phyloP scores from a whole-genome alignment of 2,329 filamentous ascomycete species.

The Hypoxylon sp. region DNA sequence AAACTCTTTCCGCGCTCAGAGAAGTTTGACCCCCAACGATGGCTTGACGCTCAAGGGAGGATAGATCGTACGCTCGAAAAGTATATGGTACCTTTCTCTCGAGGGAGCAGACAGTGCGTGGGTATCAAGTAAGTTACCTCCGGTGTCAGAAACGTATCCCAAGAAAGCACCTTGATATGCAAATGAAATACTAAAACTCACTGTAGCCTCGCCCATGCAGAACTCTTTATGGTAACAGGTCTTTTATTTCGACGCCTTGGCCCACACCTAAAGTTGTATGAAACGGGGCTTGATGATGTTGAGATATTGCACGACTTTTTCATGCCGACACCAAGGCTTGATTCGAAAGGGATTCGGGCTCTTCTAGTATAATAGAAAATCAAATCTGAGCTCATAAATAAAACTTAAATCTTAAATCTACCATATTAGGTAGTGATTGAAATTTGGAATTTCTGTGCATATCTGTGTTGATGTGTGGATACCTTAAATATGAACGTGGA shows the following conservation, averaged over 20 bases:
- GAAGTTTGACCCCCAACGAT: conserved; percentile 12
- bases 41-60: conserved; percentile 9
- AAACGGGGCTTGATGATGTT: conserved; percentile 25
- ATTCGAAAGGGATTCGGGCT: conserved; percentile 10
- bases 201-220: conserved; percentile 20
- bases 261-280: conserved; percentile 12
- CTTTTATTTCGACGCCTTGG: conserved; percentile 21
- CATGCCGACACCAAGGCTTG: conserved; percentile 4
- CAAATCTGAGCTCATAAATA: not conserved
- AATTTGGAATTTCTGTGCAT: not conserved
- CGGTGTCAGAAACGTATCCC: not conserved
- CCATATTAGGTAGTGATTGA: too few relatives aligned
- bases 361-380: not conserved
- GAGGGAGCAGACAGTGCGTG: conserved; percentile 21
- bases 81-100: conserved; percentile 18
- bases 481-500: too few relatives aligned
- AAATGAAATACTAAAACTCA: not conserved
- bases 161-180: too few relatives aligned
- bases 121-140: conserved; percentile 16
- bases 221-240: conserved; percentile 28
- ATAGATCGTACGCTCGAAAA: conserved; percentile 26
- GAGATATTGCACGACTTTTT: conserved; percentile 15
- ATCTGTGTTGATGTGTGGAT: not conserved
- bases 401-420: not conserved
- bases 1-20: conserved; percentile 3